phyloP scores from a whole-genome alignment of 805 yeast species.

The Saccharomycopsis oosterbeekiorum region DNA sequence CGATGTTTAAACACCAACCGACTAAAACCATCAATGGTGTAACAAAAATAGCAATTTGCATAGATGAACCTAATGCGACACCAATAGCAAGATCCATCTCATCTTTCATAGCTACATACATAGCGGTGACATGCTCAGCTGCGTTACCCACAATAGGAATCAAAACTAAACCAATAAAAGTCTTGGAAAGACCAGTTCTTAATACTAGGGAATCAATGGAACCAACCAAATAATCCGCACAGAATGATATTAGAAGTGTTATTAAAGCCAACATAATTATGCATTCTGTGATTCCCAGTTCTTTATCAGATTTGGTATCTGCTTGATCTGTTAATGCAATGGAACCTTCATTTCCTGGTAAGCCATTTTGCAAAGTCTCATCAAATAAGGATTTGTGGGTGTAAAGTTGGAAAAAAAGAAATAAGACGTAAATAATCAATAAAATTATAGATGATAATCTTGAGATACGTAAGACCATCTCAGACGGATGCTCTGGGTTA shows the following conservation, averaged over 20 bases:
- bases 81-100: conserved; percentile 97
- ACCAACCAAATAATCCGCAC: conserved; percentile 91
- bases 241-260: conserved; percentile 73
- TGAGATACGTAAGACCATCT: conserved; percentile 58
- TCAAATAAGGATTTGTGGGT: conserved; percentile 74
- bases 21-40: conserved; percentile 89
- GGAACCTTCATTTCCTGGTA: conserved; percentile 24
- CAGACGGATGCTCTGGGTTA: conserved; percentile 23
- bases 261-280: conserved; percentile 40
- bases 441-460: conserved; percentile 79
- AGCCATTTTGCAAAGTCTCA: conserved; percentile 22
- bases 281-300: conserved; percentile 41
- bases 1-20: conserved; percentile 85
- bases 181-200: conserved; percentile 78
- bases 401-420: conserved; percentile 75
- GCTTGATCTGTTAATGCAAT: conserved; percentile 1
- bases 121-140: conserved; percentile 96
- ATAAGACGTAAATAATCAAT: conserved; percentile 67
- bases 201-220: conserved; percentile 85
- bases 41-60: conserved; percentile 90
- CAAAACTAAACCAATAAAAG: conserved; percentile 87
- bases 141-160: conserved; percentile 98
- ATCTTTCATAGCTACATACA: conserved; percentile 87
- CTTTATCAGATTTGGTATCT: conserved; percentile 21
- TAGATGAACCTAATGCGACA: conserved; percentile 91